Evolutionary conservation across 805 yeast species (phyloP).

Genomic region (Yamadazyma ubonensis): DNA sequence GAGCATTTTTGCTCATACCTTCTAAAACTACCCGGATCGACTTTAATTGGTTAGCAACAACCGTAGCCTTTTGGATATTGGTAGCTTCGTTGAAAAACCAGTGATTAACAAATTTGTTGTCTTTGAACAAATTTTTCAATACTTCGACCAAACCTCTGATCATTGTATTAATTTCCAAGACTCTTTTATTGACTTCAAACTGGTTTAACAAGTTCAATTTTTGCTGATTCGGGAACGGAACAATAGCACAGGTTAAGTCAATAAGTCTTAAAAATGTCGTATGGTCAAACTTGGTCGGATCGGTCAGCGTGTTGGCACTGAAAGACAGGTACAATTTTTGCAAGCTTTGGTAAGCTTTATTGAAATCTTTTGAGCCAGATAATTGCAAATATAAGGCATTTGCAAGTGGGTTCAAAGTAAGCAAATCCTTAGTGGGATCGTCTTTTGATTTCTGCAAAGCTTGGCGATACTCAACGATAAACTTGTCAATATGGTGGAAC

Average conservation of each 20-base stretch:
- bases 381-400: constrained; percentile 57
- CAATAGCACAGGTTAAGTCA: constrained; percentile 50
- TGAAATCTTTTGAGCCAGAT: constrained; percentile 46
- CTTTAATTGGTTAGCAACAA: constrained; percentile 55
- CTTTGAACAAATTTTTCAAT: constrained; percentile 33
- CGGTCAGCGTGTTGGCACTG: constrained; percentile 12
- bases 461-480: constrained; percentile 37
- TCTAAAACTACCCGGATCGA: constrained; percentile 51
- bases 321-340: constrained; percentile 33
- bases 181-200: constrained; percentile 32
- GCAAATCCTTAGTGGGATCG: constrained; percentile 27
- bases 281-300: constrained; percentile 21
- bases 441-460: constrained; percentile 26
- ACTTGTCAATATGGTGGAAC: constrained; percentile 39
- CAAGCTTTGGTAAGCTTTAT: constrained; percentile 42
- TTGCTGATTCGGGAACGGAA: constrained; percentile 49
- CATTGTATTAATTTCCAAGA: constrained; percentile 29
- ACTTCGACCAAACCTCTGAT: constrained; percentile 35
- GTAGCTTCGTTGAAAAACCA: constrained; percentile 52
- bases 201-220: constrained; percentile 40
- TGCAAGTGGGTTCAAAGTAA: constrained; percentile 59
- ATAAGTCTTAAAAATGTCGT: constrained; percentile 29
- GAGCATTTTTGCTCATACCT: constrained; percentile 34
- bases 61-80: constrained; percentile 50
- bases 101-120: constrained; percentile 37